These are phyloP conservation scores for Colletotrichum brevisporum DNA, from an alignment of 2,329 filamentous ascomycete genomes.

Conservation along the genomic window DNA sequence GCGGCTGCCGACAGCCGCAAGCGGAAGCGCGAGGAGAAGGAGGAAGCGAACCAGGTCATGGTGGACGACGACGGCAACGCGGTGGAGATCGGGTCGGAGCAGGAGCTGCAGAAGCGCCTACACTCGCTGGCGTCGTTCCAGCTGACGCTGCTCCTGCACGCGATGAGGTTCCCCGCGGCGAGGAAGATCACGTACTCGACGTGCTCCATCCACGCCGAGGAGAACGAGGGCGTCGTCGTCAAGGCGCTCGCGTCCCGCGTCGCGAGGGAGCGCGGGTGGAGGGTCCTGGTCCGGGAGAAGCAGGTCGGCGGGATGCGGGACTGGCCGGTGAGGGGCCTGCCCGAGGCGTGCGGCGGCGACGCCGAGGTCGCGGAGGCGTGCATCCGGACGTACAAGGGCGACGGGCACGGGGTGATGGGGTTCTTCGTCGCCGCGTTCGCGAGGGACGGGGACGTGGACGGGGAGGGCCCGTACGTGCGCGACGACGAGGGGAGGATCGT, in stretches of 20 bases:
- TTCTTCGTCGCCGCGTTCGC: conserved; percentile 96
- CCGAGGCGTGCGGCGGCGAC: conserved; percentile 63
- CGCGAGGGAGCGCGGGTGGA: conserved; percentile 80
- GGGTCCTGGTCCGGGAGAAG: conserved; percentile 76
- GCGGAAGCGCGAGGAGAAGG: conserved; percentile 59
- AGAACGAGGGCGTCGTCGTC: conserved; percentile 90
- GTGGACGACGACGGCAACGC: conserved; percentile 71
- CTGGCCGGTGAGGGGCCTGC: conserved; percentile 79
- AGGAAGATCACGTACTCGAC: conserved; percentile 90
- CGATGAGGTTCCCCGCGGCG: conserved; percentile 84
- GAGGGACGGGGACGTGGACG: conserved; percentile 61
- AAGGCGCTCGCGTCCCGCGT: conserved; percentile 77
- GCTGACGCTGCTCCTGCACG: conserved; percentile 84
- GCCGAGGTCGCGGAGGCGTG: conserved; percentile 78
- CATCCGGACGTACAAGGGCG: conserved; percentile 85
- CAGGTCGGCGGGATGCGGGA: conserved; percentile 82
- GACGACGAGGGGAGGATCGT: conserved; percentile 69
- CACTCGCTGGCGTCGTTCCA: conserved; percentile 85
- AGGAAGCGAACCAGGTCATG: conserved; percentile 53
- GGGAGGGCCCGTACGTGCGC: conserved; percentile 66
- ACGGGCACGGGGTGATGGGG: conserved; percentile 88
- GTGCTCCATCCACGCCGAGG: conserved; percentile 87
- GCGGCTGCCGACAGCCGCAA: conserved; percentile 54
- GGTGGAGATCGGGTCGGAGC: conserved; percentile 64
- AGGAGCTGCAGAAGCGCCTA: conserved; percentile 75